A percentile compares a stretch with the other conserved stretches of the same genome.
Evolutionary conservation across 345 rosid species (phyloP).

Genomic region (Streptanthus diversifolius): DNA sequence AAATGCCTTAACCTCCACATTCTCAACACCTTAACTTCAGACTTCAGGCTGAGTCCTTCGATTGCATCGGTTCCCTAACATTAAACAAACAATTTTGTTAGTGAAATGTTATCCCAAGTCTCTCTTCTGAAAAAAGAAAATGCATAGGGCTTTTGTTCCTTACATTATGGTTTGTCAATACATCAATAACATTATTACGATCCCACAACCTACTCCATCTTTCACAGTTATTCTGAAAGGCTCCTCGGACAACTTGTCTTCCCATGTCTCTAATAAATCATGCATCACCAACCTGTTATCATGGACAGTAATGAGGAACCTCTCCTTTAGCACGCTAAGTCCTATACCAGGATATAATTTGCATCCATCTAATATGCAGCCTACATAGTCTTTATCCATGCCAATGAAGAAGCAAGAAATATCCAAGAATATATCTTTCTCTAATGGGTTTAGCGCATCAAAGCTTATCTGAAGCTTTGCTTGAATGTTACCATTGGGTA

Average conservation of each 20-base stretch:
- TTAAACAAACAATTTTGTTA: constrained; percentile 2
- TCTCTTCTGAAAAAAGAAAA: not conserved
- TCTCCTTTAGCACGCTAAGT: not conserved
- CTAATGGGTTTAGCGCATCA: not conserved
- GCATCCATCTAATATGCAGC: constrained; percentile 28
- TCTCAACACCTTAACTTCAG: not conserved
- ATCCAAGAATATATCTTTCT: constrained; percentile 28
- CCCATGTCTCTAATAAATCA: constrained; percentile 37
- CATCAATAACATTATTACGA: constrained; percentile 6
- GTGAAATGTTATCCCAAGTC: not conserved
- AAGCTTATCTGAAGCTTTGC: constrained; percentile 17
- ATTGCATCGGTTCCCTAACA: not conserved
- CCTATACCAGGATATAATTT: not conserved
- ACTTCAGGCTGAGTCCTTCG: constrained; percentile 24
- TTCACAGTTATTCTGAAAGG: not conserved
- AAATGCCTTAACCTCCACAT: constrained; percentile 2
- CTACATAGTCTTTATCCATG: constrained; percentile 16
- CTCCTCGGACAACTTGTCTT: constrained; percentile 24
- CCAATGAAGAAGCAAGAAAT: constrained; percentile 30
- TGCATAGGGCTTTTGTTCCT: not conserved
- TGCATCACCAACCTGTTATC: constrained; percentile 31
- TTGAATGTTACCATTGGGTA: not conserved
- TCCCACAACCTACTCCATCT: constrained; percentile 30
- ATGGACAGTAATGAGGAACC: not conserved
- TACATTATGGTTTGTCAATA: constrained; percentile 3